These are phyloP conservation scores for Trichoderma sp. DNA, from an alignment of 2,329 filamentous ascomycete species.

Conservation along the genomic window DNA sequence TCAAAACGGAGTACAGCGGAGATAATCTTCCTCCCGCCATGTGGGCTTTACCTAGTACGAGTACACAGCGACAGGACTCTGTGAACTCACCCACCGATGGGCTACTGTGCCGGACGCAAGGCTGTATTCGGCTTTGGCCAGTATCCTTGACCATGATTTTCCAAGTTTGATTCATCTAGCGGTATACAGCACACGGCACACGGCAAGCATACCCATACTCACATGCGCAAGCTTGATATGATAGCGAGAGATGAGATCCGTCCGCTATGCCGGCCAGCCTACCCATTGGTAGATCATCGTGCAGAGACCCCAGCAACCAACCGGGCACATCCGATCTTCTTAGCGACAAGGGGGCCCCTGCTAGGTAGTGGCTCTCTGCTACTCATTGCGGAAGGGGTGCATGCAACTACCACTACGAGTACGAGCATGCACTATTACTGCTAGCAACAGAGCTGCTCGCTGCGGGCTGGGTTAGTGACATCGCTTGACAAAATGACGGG, in stretches of 20 bases:
- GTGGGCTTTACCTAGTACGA: neutral
- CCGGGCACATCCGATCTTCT: conserved; percentile 17
- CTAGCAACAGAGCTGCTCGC: neutral
- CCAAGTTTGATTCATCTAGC: neutral
- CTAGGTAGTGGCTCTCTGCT: neutral
- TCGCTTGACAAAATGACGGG: conserved; percentile 7
- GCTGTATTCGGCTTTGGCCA: neutral
- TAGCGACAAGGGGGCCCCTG: conserved; percentile 7
- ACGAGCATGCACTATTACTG: neutral
- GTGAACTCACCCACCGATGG: neutral
- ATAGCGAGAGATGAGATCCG: conserved; percentile 3
- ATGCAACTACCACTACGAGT: neutral
- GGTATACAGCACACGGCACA: neutral
- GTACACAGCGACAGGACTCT: neutral
- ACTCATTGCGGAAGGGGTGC: neutral
- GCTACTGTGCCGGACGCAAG: neutral
- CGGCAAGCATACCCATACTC: neutral
- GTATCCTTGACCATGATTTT: neutral
- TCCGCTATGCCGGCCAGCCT: neutral
- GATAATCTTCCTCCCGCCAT: neutral
- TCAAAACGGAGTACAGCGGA: neutral
- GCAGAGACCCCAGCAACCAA: conserved; percentile 14
- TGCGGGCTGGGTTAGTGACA: neutral
- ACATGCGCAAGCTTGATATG: neutral
- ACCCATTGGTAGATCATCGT: conserved; percentile 8